Evolutionary conservation across 2,329 filamentous ascomycete species (phyloP).

Genomic region (Chaetomiaceae sp.): DNA sequence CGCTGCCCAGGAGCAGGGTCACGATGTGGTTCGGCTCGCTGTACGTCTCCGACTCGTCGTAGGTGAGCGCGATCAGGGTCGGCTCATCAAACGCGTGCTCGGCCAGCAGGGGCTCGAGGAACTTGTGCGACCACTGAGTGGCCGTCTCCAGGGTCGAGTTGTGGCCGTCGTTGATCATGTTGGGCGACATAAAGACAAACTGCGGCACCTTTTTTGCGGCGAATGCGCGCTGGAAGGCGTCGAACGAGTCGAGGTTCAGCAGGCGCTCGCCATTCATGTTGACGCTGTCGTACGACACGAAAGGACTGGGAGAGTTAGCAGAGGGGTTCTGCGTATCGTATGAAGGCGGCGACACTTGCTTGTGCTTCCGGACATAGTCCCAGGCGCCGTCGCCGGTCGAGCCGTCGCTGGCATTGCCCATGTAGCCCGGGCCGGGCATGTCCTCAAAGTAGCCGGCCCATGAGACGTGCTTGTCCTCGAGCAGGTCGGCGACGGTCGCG

Average conservation of each 20-base stretch:
- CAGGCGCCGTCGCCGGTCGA: constrained; percentile 30
- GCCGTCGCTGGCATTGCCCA: constrained; percentile 39
- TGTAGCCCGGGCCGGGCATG: constrained; percentile 43
- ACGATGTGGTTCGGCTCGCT: constrained; percentile 49
- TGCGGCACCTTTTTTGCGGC: constrained; percentile 55
- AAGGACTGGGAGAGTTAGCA: constrained; percentile 32
- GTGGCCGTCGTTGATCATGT: constrained; percentile 65
- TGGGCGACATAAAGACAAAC: constrained; percentile 59
- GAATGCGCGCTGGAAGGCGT: constrained; percentile 56
- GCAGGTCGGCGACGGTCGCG: constrained; percentile 43
- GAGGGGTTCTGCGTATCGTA: not conserved
- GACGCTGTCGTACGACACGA: constrained; percentile 41
- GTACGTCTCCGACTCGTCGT: constrained; percentile 54
- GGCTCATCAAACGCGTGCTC: constrained; percentile 47
- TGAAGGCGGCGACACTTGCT: constrained; percentile 26
- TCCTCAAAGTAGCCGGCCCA: constrained; percentile 47
- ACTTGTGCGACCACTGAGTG: constrained; percentile 47
- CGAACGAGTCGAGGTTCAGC: constrained; percentile 58
- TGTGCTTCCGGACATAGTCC: constrained; percentile 42
- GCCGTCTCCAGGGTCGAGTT: constrained; percentile 49
- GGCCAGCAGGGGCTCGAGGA: constrained; percentile 49
- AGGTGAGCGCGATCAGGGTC: constrained; percentile 55
- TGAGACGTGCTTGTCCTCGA: constrained; percentile 38
- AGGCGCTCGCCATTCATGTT: constrained; percentile 43
- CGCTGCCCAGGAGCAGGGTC: constrained; percentile 51